Base-by-base conservation (phyloP, 2,329 filamentous ascomycete species). In the Huntiella abstrusa region DNA sequence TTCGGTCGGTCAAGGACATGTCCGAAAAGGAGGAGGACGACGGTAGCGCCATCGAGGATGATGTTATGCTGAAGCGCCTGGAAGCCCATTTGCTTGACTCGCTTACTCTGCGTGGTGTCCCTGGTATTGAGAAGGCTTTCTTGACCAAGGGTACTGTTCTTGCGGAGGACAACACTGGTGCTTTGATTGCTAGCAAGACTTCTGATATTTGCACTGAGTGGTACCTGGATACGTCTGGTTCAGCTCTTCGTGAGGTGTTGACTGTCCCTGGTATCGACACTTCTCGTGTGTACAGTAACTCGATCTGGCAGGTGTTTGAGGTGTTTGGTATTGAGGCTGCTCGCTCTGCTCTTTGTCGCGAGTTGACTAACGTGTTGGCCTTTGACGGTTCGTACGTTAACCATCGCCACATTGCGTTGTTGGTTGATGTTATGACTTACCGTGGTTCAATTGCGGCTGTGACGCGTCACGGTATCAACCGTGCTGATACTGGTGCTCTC, bases 381-480 rank as follows among this genome's bases (percentile, higher is more conserved):
- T 98, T 98, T 60, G 91, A 96, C 60, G 92, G 92, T 73, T 96
- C 91, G 11, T 98, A 98, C 61, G 91, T 98, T 72, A 98, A 98
- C 62, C 86, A 96, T 65, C 86, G 91, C 57, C 91, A 98, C 67
- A 77, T 98, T 67, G 83, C 87, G 41, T 75, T 98, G 33, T 71
- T 98, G 45, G 86, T 92, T 53, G 91, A 98, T 65, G 85, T 98
- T 52, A 98, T 98, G 91, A 95, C 87, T 22, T 86, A 92, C 56
- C 77, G 91, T 56, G 91, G 91, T 54, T 80, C 82, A 56, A 79
- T 98, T 57, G 94, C 94, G 62, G 88, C 91, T 11, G 88, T 98
- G 52, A 98, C 91, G 47, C 83, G 91, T 64, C 91, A 98, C 60
- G 91, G 91, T 65, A 98, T 98, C 68, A 98, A 98, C 68, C 79